Evolutionary conservation across 345 rosid genomes (phyloP).

Genomic region (Lepidium africanum): DNA sequence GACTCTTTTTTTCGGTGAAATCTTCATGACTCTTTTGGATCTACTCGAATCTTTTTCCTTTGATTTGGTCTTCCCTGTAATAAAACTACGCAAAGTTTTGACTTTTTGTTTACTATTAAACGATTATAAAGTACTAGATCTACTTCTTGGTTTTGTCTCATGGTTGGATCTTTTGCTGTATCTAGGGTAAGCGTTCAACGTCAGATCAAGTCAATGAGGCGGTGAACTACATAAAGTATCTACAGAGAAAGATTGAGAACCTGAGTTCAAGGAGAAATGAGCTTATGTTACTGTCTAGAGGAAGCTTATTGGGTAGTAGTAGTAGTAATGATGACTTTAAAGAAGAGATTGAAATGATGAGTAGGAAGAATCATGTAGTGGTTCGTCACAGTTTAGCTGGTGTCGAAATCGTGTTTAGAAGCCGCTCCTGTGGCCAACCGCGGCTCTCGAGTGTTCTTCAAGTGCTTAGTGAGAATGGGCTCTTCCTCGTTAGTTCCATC

Average conservation of each 20-base stretch:
- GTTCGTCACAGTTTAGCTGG: constrained; percentile 39
- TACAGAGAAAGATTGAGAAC: constrained; percentile 37
- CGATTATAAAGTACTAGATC: constrained; percentile 3
- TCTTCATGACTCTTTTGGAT: not conserved
- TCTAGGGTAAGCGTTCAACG: constrained; percentile 75
- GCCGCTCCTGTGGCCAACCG: constrained; percentile 24
- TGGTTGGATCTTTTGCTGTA: not conserved
- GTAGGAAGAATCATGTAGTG: constrained; percentile 12
- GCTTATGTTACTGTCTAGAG: constrained; percentile 28
- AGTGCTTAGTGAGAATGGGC: constrained; percentile 38
- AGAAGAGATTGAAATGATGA: not conserved
- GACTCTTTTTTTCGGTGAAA: too few relatives aligned
- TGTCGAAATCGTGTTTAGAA: constrained; percentile 42
- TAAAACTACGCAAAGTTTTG: not conserved
- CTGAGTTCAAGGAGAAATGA: constrained; percentile 38
- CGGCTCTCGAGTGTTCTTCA: constrained; percentile 44
- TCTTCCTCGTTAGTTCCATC: constrained; percentile 39
- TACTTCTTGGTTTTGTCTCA: constrained; percentile 1
- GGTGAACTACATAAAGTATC: constrained; percentile 48
- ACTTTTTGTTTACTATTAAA: not conserved
- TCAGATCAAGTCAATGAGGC: constrained; percentile 78
- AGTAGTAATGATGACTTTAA: not conserved
- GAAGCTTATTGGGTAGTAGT: not conserved
- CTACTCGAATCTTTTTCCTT: not conserved
- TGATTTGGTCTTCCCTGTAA: not conserved